Conservation (phyloP, 208 protist species). For the Angomonas deanei region DNA sequence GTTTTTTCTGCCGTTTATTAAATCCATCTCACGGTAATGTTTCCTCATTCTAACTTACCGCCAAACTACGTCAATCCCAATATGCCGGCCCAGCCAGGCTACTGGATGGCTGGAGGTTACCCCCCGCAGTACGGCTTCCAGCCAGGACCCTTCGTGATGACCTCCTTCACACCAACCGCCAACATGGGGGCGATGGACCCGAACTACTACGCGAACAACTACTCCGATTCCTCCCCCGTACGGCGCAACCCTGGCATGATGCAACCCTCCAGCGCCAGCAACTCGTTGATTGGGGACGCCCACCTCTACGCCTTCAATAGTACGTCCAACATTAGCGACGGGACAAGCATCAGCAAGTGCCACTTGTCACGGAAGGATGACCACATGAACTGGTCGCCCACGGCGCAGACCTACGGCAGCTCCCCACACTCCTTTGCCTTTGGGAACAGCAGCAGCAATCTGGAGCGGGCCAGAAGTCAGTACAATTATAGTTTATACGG, state of each 20-base stretch:
- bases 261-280: neutral
- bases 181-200: no score
- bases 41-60: no score
- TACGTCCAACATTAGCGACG: neutral
- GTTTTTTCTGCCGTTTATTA: neutral
- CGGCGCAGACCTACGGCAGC: neutral
- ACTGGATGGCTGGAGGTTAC: no score
- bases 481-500: neutral
- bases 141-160: neutral
- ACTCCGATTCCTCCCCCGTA: neutral
- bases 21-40: no score
- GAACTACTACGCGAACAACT: neutral
- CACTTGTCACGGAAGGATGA: slow-evolving; percentile 13
- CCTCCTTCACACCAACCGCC: no score
- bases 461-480: neutral
- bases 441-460: neutral
- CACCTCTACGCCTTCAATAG: neutral
- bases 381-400: neutral
- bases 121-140: neutral
- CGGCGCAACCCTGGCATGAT: neutral
- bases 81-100: no score
- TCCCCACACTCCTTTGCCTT: slow-evolving; percentile 2
- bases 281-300: neutral
- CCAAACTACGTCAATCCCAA: no score
- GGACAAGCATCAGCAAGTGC: slow-evolving; percentile 10